Base-by-base conservation (phyloP, 768 basidiomycete species). In the Pisolithus microcarpus region DNA sequence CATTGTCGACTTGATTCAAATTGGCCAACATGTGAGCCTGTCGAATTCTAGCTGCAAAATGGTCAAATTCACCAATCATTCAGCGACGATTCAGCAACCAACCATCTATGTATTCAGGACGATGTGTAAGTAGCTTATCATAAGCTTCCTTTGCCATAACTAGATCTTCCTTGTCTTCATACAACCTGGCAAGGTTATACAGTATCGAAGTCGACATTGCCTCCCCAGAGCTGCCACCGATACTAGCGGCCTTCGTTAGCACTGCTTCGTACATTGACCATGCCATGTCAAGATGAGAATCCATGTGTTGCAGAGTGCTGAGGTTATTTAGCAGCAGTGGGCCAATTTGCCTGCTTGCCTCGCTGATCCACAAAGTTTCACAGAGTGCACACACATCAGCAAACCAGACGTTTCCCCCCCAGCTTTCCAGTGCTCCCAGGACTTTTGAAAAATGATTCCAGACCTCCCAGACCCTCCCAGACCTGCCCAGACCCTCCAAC, bases 91-190 rank as follows among this genome's bases (percentile, higher is more conserved):
- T n/a, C 34, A 38, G 46, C 48, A 30, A 72, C 86, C 43, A 57
- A 95, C 94, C 95, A 64, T 97, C 95, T 19, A 93, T 79, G 63
- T 95, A 97, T 69, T 98, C 96, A 1, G 94, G 91, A 73, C 98
- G 95, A 48, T 87, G 76, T n/a, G 80, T 72, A 34, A 97, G 68
- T 8, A 98, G 74, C 66, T 92, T 91, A 45, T 85, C 81, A 59
- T 94, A 97, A 1, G 90, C 91, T 57, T 87, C 88, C 55, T 77
- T n/a, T n/a, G n/a, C n/a, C n/a, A n/a, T n/a, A n/a, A n/a, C n/a
- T n/a, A n/a, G n/a, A n/a, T n/a, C n/a, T n/a, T n/a, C n/a, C n/a
- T n/a, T n/a, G n/a, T n/a, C n/a, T n/a, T n/a, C n/a, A n/a, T n/a
- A n/a, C n/a, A n/a, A n/a, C n/a, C n/a, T n/a, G n/a, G n/a, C n/a